Evolutionary conservation across 2,329 filamentous ascomycete species (phyloP).

Genomic region (Aspergillus hortae): DNA sequence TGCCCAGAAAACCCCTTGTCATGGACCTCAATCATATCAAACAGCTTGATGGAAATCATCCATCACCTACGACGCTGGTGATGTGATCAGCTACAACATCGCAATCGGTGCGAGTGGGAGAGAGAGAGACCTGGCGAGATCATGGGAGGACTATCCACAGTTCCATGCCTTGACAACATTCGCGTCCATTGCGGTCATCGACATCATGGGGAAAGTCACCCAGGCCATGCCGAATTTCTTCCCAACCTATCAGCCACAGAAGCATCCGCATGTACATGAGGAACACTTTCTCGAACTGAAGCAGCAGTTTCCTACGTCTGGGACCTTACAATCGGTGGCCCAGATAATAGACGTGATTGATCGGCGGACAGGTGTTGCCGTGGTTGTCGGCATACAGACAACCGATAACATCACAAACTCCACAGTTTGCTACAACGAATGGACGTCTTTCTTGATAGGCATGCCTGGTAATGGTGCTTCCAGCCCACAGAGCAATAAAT

Average conservation of each 20-base stretch:
- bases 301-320: background rate
- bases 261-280: background rate
- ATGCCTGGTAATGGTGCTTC: background rate
- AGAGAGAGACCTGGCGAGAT: background rate
- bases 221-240: background rate
- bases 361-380: background rate
- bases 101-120: background rate
- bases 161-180: constrained; percentile 2
- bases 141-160: background rate
- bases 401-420: background rate
- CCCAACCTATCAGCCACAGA: background rate
- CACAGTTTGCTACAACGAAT: constrained; percentile 1
- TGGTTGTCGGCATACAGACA: background rate
- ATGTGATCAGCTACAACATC: background rate
- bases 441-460: constrained; percentile 1
- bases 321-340: background rate
- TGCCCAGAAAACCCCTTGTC: no score
- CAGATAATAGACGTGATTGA: background rate
- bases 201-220: constrained; percentile 3
- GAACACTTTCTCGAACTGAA: constrained; percentile 1
- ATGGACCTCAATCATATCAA: no score
- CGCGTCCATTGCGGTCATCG: background rate
- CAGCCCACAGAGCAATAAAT: background rate
- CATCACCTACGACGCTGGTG: no score
- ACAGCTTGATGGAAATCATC: no score